Evolutionary conservation across 805 yeast species (phyloP).

Genomic region (Hanseniaspora hatyaiensis): DNA sequence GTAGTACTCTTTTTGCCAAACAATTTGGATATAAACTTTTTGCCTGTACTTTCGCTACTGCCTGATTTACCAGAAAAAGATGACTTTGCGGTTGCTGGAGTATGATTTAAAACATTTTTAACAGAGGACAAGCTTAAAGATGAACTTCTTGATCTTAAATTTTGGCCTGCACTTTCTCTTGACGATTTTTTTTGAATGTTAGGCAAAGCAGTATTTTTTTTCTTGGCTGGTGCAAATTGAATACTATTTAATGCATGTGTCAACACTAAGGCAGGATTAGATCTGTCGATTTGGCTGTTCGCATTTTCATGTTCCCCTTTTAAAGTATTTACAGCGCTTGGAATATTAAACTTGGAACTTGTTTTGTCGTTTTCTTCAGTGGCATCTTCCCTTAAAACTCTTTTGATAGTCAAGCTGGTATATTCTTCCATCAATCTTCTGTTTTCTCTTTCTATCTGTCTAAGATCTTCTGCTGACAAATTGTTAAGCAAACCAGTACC

Average conservation of each 20-base stretch:
- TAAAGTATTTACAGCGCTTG: neutral
- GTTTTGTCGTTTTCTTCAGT: neutral
- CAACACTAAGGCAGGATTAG: slow-evolving; percentile 10
- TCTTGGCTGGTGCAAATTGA: slow-evolving; percentile 13
- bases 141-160: neutral
- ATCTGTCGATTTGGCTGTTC: neutral
- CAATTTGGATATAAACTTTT: neutral
- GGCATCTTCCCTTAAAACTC: slow-evolving; percentile 14
- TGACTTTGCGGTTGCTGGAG: neutral
- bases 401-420: slow-evolving; percentile 13
- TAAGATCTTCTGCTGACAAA: neutral
- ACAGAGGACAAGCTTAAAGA: neutral
- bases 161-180: neutral
- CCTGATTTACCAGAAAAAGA: neutral
- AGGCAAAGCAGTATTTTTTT: neutral
- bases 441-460: slow-evolving; percentile 15
- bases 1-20: slow-evolving; percentile 1
- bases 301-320: neutral
- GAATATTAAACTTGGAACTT: neutral
- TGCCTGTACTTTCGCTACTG: slow-evolving; percentile 1
- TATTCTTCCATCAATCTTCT: slow-evolving; percentile 17
- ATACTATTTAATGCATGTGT: slow-evolving; percentile 13
- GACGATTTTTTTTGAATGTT: neutral
- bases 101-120: neutral
- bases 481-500: neutral